A percentile compares a stretch with the other conserved stretches of the same genome.
Evolutionary conservation across 805 yeast genomes (phyloP).

Genomic region (Saccharomyces kudriavzevii): DNA sequence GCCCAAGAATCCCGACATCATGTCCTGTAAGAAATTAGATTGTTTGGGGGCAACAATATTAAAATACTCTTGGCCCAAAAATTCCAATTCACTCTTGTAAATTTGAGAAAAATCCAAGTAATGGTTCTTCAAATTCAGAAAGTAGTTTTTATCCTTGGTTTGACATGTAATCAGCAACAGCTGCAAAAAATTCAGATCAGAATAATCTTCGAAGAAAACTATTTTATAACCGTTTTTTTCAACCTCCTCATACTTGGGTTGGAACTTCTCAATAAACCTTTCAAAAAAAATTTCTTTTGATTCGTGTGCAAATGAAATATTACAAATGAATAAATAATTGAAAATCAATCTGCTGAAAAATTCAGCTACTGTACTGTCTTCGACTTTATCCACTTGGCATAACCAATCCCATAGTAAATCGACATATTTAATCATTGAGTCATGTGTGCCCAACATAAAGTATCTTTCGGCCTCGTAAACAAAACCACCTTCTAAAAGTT

Average conservation of each 20-base stretch:
- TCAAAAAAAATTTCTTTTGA: slow-evolving; percentile 34
- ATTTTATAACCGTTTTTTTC: slow-evolving; percentile 30
- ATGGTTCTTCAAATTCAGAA: slow-evolving; percentile 42
- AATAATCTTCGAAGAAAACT: slow-evolving; percentile 34
- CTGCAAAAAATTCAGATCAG: slow-evolving; percentile 61
- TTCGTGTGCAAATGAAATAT: slow-evolving; percentile 49
- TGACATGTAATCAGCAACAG: slow-evolving; percentile 53
- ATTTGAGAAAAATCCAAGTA: slow-evolving; percentile 33
- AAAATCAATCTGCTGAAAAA: slow-evolving; percentile 53
- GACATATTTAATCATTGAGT: slow-evolving; percentile 42
- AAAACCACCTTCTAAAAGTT: slow-evolving; percentile 44
- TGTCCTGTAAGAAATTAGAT: slow-evolving; percentile 52
- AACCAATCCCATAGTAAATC: slow-evolving; percentile 42
- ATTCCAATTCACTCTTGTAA: slow-evolving; percentile 38
- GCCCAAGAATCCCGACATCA: slow-evolving; percentile 67
- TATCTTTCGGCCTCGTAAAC: slow-evolving; percentile 67
- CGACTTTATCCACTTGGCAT: slow-evolving; percentile 15
- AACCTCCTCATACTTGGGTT: slow-evolving; percentile 18
- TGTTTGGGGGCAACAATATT: slow-evolving; percentile 47
- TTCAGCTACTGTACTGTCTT: slow-evolving; percentile 25
- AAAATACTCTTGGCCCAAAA: slow-evolving; percentile 56
- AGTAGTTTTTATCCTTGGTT: slow-evolving; percentile 45
- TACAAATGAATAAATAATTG: slow-evolving; percentile 63
- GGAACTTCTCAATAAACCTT: slow-evolving; percentile 21
- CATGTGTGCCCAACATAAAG: slow-evolving; percentile 57